phyloP scores from a whole-genome alignment of 208 protist species.

The Crithidia bombi region DNA sequence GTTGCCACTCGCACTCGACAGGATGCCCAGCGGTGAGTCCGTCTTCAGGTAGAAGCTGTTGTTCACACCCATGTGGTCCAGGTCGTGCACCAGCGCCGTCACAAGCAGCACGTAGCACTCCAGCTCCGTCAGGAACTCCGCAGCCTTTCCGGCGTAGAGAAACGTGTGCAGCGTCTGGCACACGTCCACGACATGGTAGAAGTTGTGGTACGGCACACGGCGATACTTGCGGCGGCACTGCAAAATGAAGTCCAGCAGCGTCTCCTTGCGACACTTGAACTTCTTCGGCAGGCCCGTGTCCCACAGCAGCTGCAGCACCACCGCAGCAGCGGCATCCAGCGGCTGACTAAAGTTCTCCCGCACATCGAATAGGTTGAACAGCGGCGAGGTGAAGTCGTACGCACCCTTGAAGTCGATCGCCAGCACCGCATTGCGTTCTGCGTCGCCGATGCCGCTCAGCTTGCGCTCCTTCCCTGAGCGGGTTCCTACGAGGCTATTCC shows the following conservation, averaged over 20 bases:
- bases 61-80: conserved; percentile 92
- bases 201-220: conserved; percentile 89
- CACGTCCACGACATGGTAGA: conserved; percentile 86
- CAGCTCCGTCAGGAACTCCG: conserved; percentile 67
- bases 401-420: conserved; percentile 33
- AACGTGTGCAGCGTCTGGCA: conserved; percentile 83
- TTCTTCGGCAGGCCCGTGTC: conserved; percentile 70
- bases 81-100: conserved; percentile 81
- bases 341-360: conserved; percentile 49
- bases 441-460: conserved; percentile 41
- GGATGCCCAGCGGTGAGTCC: conserved; percentile 83
- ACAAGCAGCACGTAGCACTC: conserved; percentile 84
- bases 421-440: conserved; percentile 47
- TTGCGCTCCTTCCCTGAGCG: conserved; percentile 14
- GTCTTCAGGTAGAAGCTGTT: conserved; percentile 92
- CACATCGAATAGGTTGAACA: conserved; percentile 76
- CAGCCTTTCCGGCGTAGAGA: conserved; percentile 51
- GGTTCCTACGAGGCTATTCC: conserved; percentile 18
- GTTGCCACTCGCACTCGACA: conserved; percentile 84
- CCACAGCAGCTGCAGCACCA: conserved; percentile 58
- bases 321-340: conserved; percentile 56
- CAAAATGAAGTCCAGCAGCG: conserved; percentile 81
- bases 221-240: conserved; percentile 85
- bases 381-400: conserved; percentile 63
- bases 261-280: conserved; percentile 72